Conservation (phyloP, 768 basidiomycete genomes). For the Pleurotus sapidus region DNA sequence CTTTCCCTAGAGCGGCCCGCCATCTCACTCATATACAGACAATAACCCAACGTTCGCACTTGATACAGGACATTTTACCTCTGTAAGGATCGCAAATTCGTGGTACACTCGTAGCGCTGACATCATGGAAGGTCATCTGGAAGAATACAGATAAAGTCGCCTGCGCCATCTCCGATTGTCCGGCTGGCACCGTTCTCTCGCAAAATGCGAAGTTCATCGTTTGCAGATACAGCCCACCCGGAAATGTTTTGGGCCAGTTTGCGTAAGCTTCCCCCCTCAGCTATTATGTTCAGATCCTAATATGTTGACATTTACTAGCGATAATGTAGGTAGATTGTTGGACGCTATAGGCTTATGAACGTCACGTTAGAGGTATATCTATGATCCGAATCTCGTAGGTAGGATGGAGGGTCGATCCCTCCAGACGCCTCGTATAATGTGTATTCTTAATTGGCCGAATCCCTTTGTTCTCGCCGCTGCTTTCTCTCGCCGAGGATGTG, state of each 20-base stretch:
- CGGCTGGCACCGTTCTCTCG: slow-evolving; percentile 4
- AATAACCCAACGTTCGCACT: background rate
- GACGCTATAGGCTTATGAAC: background rate
- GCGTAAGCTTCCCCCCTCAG: background rate
- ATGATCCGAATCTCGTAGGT: no score
- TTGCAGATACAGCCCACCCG: slow-evolving; percentile 5
- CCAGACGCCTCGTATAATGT: no score
- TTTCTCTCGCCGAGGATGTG: no score
- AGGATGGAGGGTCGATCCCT: no score
- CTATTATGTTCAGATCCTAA: no score
- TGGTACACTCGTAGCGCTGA: background rate
- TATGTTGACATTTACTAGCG: background rate
- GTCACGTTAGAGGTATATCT: no score
- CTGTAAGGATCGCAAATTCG: background rate
- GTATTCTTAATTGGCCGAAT: no score
- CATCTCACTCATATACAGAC: background rate
- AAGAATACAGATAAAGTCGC: slow-evolving; percentile 4
- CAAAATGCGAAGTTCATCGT: slow-evolving; percentile 4
- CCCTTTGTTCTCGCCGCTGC: no score
- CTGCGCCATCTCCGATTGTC: slow-evolving; percentile 2
- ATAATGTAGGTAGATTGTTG: background rate
- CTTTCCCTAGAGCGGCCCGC: background rate
- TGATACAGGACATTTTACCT: slow-evolving; percentile 3
- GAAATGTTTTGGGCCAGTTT: slow-evolving; percentile 4
- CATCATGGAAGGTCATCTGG: slow-evolving; percentile 1